Percentiles rank a stretch among this genome's conserved stretches.
These are phyloP conservation scores for Colletotrichum destructivum DNA, from an alignment of 2,329 filamentous ascomycete species.

Conservation along the genomic window DNA sequence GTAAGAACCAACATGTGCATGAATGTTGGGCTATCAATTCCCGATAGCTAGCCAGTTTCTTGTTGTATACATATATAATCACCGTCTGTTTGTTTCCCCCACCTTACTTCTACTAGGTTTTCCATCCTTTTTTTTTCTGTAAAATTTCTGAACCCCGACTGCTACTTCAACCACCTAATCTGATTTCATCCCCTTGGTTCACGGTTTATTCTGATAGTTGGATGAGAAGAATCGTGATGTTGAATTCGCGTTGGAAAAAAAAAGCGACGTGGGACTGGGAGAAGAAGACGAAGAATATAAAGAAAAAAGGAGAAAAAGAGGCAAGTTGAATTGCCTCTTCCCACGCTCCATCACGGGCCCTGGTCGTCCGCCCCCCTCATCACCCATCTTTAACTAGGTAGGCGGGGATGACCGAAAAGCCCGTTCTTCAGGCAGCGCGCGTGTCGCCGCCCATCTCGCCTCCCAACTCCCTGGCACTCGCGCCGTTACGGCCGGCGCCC, in stretches of 20 bases:
- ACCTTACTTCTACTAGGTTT: background rate
- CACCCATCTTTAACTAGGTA: background rate
- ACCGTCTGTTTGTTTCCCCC: background rate
- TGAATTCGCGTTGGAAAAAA: constrained; percentile 41
- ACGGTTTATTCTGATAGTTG: background rate
- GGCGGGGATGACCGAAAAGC: constrained; percentile 18
- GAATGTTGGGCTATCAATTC: background rate
- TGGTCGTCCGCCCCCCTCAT: no score
- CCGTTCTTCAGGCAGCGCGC: constrained; percentile 19
- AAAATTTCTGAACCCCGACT: no score
- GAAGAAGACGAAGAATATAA: background rate
- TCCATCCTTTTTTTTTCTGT: background rate
- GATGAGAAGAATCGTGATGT: constrained; percentile 33
- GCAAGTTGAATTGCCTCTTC: constrained; percentile 38
- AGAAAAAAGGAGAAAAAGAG: background rate
- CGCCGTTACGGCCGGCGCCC: constrained; percentile 21
- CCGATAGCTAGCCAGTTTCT: background rate
- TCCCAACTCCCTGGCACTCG: constrained; percentile 61
- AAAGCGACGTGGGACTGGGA: background rate
- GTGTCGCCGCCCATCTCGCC: constrained; percentile 77
- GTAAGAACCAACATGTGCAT: background rate
- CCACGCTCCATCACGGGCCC: constrained; percentile 2
- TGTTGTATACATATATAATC: background rate
- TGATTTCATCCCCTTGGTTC: background rate
- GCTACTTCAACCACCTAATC: background rate